These are phyloP conservation scores for Apostasia ramifera DNA, from an alignment of 106 monocot species.

Conservation along the genomic window DNA sequence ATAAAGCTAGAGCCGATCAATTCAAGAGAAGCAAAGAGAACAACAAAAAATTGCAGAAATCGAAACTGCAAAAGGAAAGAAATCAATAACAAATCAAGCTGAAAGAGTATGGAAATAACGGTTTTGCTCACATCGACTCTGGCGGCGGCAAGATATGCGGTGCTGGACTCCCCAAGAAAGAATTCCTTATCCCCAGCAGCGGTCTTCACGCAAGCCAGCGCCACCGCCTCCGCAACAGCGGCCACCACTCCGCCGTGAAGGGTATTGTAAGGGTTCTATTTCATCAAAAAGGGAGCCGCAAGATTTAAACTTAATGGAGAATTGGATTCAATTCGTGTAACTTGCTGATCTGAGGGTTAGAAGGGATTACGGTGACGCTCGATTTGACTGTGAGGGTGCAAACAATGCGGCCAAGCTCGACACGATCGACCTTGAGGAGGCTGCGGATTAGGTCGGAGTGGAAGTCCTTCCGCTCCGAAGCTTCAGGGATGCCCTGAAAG, in stretches of 20 bases:
- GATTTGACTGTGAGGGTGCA: slow-evolving; percentile 48
- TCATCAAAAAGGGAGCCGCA: neutral
- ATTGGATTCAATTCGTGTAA: neutral
- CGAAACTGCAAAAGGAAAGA: neutral
- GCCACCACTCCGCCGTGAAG: slow-evolving; percentile 73
- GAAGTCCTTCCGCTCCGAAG: slow-evolving; percentile 17
- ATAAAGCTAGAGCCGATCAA: neutral
- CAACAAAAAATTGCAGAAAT: neutral
- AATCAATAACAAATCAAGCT: neutral
- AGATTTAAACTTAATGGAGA: neutral
- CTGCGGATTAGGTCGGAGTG: slow-evolving; percentile 34
- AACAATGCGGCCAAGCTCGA: slow-evolving; percentile 39
- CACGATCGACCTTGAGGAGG: slow-evolving; percentile 29
- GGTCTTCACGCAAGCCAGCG: slow-evolving; percentile 60
- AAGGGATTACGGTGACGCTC: slow-evolving; percentile 25
- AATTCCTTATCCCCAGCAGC: slow-evolving; percentile 59
- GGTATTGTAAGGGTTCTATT: slow-evolving; percentile 57
- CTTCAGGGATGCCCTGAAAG: slow-evolving; percentile 12
- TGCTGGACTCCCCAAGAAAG: slow-evolving; percentile 61
- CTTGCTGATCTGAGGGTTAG: neutral
- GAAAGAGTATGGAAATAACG: neutral
- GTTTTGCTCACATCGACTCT: slow-evolving; percentile 39
- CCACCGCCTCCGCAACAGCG: slow-evolving; percentile 43
- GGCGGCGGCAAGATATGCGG: slow-evolving; percentile 55
- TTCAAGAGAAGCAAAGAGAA: neutral